Percentiles rank a stretch among this genome's conserved stretches.
These are phyloP conservation scores for Neoarthrinium moseri DNA, from an alignment of 2,329 filamentous ascomycete species.

Conservation along the genomic window DNA sequence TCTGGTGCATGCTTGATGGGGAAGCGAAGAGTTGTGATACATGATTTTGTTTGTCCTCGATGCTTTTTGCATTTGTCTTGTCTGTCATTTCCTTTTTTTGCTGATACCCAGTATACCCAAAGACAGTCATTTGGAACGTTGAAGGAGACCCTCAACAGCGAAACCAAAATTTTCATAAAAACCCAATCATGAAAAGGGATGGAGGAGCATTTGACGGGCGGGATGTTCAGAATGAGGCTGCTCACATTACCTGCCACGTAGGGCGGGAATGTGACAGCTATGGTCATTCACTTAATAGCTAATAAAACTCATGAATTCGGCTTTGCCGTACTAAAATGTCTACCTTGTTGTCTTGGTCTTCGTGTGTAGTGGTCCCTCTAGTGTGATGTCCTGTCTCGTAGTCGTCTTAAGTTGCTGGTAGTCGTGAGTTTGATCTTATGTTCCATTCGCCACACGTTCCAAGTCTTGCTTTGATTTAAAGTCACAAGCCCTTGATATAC, in stretches of 20 bases:
- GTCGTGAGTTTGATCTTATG: no score
- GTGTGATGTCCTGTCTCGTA: no score
- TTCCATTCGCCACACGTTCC: no score
- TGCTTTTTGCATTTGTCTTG: constrained; percentile 25
- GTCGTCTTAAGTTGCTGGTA: no score
- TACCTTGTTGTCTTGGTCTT: no score
- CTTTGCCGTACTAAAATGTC: background rate
- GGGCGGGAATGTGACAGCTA: constrained; percentile 5
- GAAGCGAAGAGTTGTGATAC: constrained; percentile 21
- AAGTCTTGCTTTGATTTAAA: no score
- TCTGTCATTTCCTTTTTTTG: constrained; percentile 28
- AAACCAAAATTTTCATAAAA: constrained; percentile 19
- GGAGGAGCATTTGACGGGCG: constrained; percentile 9
- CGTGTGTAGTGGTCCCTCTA: no score
- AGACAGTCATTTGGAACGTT: constrained; percentile 28
- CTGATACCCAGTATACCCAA: constrained; percentile 38
- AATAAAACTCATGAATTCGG: constrained; percentile 8
- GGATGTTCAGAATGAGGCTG: constrained; percentile 12
- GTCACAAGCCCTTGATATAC: no score
- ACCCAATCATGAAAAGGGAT: constrained; percentile 11
- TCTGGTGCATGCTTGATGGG: constrained; percentile 7
- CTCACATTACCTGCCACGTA: constrained; percentile 10
- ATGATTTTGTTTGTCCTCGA: constrained; percentile 22
- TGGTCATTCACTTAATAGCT: constrained; percentile 13
- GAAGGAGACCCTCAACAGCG: constrained; percentile 21